Evolutionary conservation across 139 green algal species (phyloP), one percentile per base, ranked within the genome.

Genomic region (Volvox africanus): DNA sequence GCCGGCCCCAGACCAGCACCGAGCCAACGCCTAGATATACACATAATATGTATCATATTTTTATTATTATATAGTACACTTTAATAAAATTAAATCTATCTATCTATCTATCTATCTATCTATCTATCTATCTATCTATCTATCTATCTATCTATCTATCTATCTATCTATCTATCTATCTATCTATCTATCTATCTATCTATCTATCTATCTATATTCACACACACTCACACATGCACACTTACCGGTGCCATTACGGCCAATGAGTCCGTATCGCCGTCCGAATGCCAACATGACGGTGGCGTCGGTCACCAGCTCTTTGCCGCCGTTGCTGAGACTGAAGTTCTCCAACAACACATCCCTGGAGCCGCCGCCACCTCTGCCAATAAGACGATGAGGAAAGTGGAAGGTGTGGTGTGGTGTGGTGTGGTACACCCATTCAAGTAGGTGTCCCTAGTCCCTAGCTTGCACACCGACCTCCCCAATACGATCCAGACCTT

Each of bases 321-420:
- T 95, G 55, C 93, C 97, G 22, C 97, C 97, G 88, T 99, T 99
- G 50, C 88, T 95, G 2, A 99, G 94, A 61, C 79, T 94, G 92
- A 99, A 97, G 89, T 96, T 94, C 69, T 98, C 95, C 67, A 99
- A 88, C 80, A 97, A 93, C 30, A 99, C 73, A 90, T 99, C 97
- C 21, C 92, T 84, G 19, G 94, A 69, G 28, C 94, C 94, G 19
- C 93, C 92, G 75, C 93, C 94, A 68, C 92, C 92, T 67, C 92
- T 95, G 93, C 1, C 44, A 55, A 55, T 5, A 9, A 55, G 9
- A 55, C 5, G 9, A 55, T 9, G 44, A 55, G 44, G 44, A 55
- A 14, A 55, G 44, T n/a, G n/a, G n/a, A n/a, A n/a, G n/a, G n/a
- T n/a, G n/a, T n/a, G n/a, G n/a, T n/a, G n/a, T n/a, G n/a, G n/a